Evolutionary conservation across 805 yeast species (phyloP).

Genomic region (Kuraishia piskuri): DNA sequence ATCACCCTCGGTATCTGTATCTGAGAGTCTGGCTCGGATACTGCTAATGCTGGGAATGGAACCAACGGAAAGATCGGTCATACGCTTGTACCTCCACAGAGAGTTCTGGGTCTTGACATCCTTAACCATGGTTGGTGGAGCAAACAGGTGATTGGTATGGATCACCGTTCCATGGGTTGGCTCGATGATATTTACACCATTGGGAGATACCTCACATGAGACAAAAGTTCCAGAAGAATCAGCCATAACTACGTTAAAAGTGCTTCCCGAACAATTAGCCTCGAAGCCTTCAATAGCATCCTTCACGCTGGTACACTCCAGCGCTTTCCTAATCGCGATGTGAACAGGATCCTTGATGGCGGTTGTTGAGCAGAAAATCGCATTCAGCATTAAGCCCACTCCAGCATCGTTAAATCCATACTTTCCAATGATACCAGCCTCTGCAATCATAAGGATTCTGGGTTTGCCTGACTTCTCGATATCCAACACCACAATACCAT

Average conservation of each 20-base stretch:
- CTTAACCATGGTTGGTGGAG: constrained; percentile 1
- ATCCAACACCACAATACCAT: constrained; percentile 18
- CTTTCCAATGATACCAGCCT: constrained; percentile 27
- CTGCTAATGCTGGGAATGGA: constrained; percentile 10
- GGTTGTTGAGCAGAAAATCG: constrained; percentile 18
- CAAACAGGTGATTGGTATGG: constrained; percentile 17
- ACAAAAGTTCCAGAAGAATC: constrained; percentile 12
- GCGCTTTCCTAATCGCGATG: constrained; percentile 23
- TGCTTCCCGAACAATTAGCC: constrained; percentile 14
- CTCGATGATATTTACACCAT: constrained; percentile 8
- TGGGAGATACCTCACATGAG: constrained; percentile 15
- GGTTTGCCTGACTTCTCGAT: constrained; percentile 18
- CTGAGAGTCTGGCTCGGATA: constrained; percentile 13
- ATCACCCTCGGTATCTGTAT: constrained; percentile 11
- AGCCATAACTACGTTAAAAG: constrained; percentile 14
- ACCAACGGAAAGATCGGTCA: constrained; percentile 9
- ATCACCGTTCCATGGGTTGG: constrained; percentile 9
- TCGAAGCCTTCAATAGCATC: constrained; percentile 9
- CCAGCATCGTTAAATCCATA: constrained; percentile 24
- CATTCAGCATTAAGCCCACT: constrained; percentile 23
- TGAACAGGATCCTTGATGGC: constrained; percentile 26
- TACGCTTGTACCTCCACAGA: constrained; percentile 8
- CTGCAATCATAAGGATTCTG: constrained; percentile 19
- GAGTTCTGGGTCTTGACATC: constrained; percentile 12
- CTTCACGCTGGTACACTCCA: constrained; percentile 17